Percentiles rank a stretch among this genome's conserved stretches.
Evolutionary conservation across 495 filamentous ascomycete genomes (phyloP).

Genomic region (Podospora pseudopauciseta): DNA sequence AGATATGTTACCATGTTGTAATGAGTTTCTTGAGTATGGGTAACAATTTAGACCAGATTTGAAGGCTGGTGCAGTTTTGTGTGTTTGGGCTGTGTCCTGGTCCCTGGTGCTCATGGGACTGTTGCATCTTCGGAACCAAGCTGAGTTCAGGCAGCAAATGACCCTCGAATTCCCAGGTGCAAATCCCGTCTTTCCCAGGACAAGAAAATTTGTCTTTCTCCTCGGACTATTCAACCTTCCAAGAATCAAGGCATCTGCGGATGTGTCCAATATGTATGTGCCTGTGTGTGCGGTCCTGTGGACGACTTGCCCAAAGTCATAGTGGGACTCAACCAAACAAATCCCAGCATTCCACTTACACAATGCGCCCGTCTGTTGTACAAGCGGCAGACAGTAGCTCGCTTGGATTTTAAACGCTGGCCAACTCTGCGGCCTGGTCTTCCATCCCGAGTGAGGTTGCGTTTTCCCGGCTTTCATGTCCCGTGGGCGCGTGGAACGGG

Average conservation of each 20-base stretch:
- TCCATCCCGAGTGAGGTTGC: not conserved
- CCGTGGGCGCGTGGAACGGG: not conserved
- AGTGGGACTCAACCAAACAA: not conserved
- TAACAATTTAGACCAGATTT: not conserved
- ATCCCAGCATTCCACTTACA: not conserved
- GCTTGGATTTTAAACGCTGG: not conserved
- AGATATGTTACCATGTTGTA: not conserved
- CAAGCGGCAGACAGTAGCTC: not conserved
- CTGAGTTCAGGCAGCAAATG: too few species aligned
- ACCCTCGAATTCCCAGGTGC: too few species aligned
- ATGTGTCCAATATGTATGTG: too few species aligned
- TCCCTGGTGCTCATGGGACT: too few species aligned
- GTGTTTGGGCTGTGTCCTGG: not conserved
- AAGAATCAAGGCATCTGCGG: too few species aligned
- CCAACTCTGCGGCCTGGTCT: not conserved
- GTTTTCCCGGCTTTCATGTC: not conserved
- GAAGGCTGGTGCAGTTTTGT: not conserved
- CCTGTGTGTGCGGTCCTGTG: not conserved
- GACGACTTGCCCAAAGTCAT: not conserved
- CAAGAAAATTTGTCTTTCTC: too few species aligned
- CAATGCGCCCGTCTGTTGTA: not conserved
- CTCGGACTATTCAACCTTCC: too few species aligned
- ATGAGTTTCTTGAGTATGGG: not conserved
- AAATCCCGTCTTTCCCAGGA: too few species aligned
- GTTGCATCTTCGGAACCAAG: too few species aligned